A percentile compares a stretch with the other conserved stretches of the same genome.
These are phyloP conservation scores for Arabidopsis thaliana DNA, from an alignment of 345 rosid species.

Conservation along the genomic window DNA sequence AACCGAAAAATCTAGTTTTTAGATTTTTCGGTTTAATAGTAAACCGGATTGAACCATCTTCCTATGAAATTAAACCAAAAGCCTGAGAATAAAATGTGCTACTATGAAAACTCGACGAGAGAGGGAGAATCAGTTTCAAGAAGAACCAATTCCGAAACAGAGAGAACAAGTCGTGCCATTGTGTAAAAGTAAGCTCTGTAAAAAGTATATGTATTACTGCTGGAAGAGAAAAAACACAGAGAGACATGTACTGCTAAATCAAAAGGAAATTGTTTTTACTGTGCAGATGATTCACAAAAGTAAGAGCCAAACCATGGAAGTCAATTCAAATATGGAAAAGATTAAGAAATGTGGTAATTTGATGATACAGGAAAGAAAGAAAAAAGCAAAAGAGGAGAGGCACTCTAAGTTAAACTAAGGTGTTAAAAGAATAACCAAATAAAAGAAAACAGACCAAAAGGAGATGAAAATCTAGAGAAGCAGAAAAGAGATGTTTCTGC, in stretches of 20 bases:
- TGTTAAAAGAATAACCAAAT: slow-evolving; percentile 26
- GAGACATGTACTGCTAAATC: not conserved
- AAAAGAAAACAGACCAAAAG: slow-evolving; percentile 23
- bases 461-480: slow-evolving; percentile 30
- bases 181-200: not conserved
- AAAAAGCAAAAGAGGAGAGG: slow-evolving; percentile 20
- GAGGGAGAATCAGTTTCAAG: not conserved
- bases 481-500: slow-evolving; percentile 38
- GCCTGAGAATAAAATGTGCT: not conserved
- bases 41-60: slow-evolving; percentile 6
- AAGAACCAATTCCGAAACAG: not conserved
- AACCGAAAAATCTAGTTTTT: not conserved
- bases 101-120: slow-evolving; percentile 1
- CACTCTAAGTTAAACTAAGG: slow-evolving; percentile 38
- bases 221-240: too few species aligned
- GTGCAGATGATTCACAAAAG: not conserved
- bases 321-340: slow-evolving; percentile 23
- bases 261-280: not conserved
- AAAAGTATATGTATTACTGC: not conserved
- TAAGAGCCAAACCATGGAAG: slow-evolving; percentile 22
- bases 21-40: too few species aligned
- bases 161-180: too few species aligned
- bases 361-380: slow-evolving; percentile 22
- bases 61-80: not conserved
- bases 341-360: slow-evolving; percentile 29